Evolutionary conservation across 257 asterid genomes (phyloP), one percentile per base, ranked within the genome.

Genomic region (Capsicum baccatum): DNA sequence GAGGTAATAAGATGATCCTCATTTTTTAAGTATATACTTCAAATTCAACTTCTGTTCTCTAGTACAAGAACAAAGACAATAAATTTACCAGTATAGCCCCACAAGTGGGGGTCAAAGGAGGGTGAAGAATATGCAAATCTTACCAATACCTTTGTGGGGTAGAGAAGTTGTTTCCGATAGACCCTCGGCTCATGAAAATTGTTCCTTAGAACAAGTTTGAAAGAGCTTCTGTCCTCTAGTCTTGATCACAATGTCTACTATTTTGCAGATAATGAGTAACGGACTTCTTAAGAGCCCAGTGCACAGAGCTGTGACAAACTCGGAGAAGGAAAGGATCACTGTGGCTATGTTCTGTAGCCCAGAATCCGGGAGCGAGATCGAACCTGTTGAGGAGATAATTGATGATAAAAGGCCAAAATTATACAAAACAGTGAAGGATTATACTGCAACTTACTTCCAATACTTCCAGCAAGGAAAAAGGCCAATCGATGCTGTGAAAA

Each of bases 221-320:
- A 44, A 44, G 48, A 57, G 52, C 33, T 80, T 50, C 44, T 9
- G 8, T 66, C 12, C 5, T 63, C n/a, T 66, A 26, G 16, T 33
- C 73, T 64, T 64, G 71, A 33, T 12, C 17, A 66, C 62, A 74
- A 17, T 10, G 74, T 89, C 66, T 8, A 66, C 73, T 47, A 12
- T 48, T 56, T 11, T 83, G 88, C 94, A 92, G 95, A 89, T 92
- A 88, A 26, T 26, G 26, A 26, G 26, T 11, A 93, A 92, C 42
- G 95, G 95, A 44, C 82, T 89, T 17, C 85, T 85, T 82, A 92
- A 83, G 83, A 91, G 97, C 88, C 93, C 93, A 0, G 87, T 93
- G 83, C 97, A 93, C 80, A 89, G 91, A 84, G 97, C 86, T 5
- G 87, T 92, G 63, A 89, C 90, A 8, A 88, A 89, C 85, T 83